These are phyloP conservation scores for Trichoderma semiorbis DNA, from an alignment of 2,329 filamentous ascomycete genomes.

Conservation along the genomic window DNA sequence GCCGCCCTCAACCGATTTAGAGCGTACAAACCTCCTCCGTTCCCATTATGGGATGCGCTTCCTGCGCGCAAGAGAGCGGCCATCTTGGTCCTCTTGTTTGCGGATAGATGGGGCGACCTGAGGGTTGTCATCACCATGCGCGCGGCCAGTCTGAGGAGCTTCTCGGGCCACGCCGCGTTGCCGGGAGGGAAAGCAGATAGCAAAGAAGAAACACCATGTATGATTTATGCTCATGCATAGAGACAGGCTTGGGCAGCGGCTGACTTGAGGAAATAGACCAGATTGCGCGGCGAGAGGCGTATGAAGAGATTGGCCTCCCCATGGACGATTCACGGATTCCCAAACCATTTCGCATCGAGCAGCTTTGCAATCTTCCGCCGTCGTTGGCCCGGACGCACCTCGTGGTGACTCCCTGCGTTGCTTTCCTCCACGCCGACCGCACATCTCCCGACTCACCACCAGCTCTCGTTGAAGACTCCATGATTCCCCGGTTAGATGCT, in stretches of 20 bases:
- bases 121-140: conserved; percentile 68
- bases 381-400: conserved; percentile 71
- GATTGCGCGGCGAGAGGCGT: conserved; percentile 84
- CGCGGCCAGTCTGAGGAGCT: conserved; percentile 59
- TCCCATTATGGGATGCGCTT: conserved; percentile 59
- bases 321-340: conserved; percentile 66
- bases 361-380: conserved; percentile 79
- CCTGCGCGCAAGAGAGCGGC: conserved; percentile 71
- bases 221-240: conserved; percentile 22
- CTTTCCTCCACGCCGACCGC: conserved; percentile 67
- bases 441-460: conserved; percentile 30
- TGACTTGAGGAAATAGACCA: conserved; percentile 51
- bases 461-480: conserved; percentile 60
- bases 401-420: conserved; percentile 72
- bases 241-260: neutral
- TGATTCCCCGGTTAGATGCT: conserved; percentile 79
- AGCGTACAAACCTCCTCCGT: conserved; percentile 58
- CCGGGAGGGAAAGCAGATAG: conserved; percentile 72
- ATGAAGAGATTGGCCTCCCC: conserved; percentile 89
- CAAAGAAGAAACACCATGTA: conserved; percentile 58
- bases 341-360: conserved; percentile 76
- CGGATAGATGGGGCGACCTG: conserved; percentile 76
- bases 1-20: conserved; percentile 59
- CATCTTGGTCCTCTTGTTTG: conserved; percentile 83
- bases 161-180: conserved; percentile 83